Evolutionary conservation across 2,329 filamentous ascomycete genomes (phyloP).

Genomic region (Penicillium freii): DNA sequence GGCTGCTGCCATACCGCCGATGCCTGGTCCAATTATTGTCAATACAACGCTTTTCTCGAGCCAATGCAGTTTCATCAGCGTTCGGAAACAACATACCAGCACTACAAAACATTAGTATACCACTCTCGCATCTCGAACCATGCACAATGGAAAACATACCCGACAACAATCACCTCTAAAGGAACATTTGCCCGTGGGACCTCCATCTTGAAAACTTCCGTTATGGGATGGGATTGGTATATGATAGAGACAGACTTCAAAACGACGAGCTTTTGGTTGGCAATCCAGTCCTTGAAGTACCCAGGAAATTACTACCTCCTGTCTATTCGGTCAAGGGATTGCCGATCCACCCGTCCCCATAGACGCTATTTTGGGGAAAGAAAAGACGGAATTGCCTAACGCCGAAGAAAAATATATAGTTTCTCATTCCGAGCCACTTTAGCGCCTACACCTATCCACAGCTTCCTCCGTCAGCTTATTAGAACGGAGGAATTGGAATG

Average conservation of each 20-base stretch:
- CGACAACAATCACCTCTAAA: slow-evolving; percentile 35
- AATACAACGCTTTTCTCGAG: neutral
- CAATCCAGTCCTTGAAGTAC: neutral
- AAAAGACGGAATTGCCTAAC: neutral
- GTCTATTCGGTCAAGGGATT: neutral
- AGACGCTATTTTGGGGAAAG: neutral
- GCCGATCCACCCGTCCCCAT: neutral
- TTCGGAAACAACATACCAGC: slow-evolving; percentile 27
- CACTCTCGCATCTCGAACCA: neutral
- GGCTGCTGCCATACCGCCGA: slow-evolving; percentile 38
- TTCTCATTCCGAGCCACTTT: neutral
- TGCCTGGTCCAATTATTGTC: slow-evolving; percentile 24
- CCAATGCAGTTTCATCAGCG: neutral
- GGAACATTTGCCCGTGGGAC: slow-evolving; percentile 27
- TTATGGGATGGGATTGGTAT: neutral
- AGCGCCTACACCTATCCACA: neutral
- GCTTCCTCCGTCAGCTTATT: neutral
- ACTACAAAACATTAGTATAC: slow-evolving; percentile 19
- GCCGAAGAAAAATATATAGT: neutral
- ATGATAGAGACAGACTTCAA: neutral
- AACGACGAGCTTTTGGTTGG: neutral
- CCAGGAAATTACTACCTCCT: neutral
- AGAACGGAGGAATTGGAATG: neutral
- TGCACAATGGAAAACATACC: slow-evolving; percentile 25
- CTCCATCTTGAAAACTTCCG: slow-evolving; percentile 16